A percentile compares a stretch with the other conserved stretches of the same genome.
Conservation (phyloP, 2,329 filamentous ascomycete species). For the Tolypocladium sp. region DNA sequence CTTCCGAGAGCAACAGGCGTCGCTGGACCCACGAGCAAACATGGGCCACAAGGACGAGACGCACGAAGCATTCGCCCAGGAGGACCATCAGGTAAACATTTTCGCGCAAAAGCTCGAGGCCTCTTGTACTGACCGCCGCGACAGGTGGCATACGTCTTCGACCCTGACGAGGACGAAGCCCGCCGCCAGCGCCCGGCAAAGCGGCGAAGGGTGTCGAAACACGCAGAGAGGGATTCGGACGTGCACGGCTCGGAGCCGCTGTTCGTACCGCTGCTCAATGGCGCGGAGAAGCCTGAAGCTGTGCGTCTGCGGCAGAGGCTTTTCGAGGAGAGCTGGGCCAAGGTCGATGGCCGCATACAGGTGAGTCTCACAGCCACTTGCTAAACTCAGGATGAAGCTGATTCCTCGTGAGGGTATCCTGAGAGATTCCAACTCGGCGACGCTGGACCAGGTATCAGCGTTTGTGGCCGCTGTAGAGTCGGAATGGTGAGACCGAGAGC, state of each 20-base stretch:
- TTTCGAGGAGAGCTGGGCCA: conserved; percentile 56
- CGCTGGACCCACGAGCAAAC: not conserved
- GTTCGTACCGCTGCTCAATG: conserved; percentile 47
- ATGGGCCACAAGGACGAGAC: conserved; percentile 14
- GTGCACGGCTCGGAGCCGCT: conserved; percentile 10
- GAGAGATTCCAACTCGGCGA: conserved; percentile 50
- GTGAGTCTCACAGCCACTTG: conserved; percentile 8
- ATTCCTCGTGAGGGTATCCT: conserved; percentile 37
- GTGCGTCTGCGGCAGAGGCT: conserved; percentile 45
- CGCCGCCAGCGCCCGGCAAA: conserved; percentile 39
- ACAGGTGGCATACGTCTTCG: conserved; percentile 12
- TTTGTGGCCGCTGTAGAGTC: conserved; percentile 39
- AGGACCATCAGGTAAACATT: conserved; percentile 33
- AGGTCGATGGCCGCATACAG: conserved; percentile 55
- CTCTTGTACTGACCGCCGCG: not conserved
- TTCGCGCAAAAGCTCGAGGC: not conserved
- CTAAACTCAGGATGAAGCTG: not conserved
- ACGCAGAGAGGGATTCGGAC: conserved; percentile 10
- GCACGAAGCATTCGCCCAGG: conserved; percentile 20
- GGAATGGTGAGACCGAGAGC: conserved; percentile 16
- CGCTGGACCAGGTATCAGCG: conserved; percentile 45
- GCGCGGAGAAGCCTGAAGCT: conserved; percentile 39
- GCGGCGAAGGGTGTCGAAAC: conserved; percentile 43
- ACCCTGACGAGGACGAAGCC: conserved; percentile 33
- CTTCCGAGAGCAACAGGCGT: not conserved